Evolutionary conservation across 1,284 basidiomycete species (phyloP), one percentile per base, ranked within the genome.

Genomic region (Pascua sp.): DNA sequence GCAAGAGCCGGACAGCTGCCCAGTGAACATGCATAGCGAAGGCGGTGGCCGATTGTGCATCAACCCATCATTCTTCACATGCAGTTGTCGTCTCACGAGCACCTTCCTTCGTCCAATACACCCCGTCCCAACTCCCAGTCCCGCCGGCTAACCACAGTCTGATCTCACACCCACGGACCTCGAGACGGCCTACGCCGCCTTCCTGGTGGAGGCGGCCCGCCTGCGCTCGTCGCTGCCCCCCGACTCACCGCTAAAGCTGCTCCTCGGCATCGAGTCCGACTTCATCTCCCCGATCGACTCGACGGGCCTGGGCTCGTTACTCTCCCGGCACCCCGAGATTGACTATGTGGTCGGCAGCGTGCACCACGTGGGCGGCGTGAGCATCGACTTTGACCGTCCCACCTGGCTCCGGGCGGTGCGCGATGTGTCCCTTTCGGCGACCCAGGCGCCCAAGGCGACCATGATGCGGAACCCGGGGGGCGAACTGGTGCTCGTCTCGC

Each of bases 211-310:
- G 76, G 93, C 94, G 0, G 83, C 87, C 63, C 82, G 85, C 2
- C 82, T 97, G 17, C 88, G 89, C 67, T 52, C 57, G 0, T 54
- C 62, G 5, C 71, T 70, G 54, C 18, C 51, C 15, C 39, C 37
- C 10, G 18, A 48, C n/a, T 13, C 18, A 2, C 24, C 24, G 3
- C 42, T 44, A 5, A 63, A 60, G 39, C 80, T 98, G 15, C 80
- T 98, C 42, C 86, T 98, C 53, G 95, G 95, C 9, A 81, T 96
- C 46, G 96, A 99, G 77, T 95, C 94, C 8, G 96, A 98, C 69
- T 86, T 84, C 76, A 92, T 98, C 73, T 86, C 88, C 7, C 55
- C 76, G 5, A 67, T 79, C 10, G 90, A 91, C 73, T 80, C 91
- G 32, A 79, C 83, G 60, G 76, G 79, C 16, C 71, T 81, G 8